phyloP scores from a whole-genome alignment of 2,329 filamentous ascomycete species.

The Neurospora crassa region DNA sequence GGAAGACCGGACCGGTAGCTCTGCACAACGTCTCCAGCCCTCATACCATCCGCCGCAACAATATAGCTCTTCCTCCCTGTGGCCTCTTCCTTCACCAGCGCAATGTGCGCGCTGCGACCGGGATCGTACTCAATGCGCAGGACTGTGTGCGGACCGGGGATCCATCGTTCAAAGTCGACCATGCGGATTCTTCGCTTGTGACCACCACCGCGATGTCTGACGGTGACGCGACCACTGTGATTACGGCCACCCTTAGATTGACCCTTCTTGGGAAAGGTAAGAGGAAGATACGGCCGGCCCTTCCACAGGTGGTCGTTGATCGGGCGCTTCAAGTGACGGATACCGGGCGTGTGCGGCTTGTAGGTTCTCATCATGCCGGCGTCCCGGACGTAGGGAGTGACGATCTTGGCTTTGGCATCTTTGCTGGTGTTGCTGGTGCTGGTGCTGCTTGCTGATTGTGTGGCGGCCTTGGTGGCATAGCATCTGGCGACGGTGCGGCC shows the following conservation, averaged over 20 bases:
- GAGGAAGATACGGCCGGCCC: constrained; percentile 67
- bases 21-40: constrained; percentile 83
- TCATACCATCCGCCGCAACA: constrained; percentile 86
- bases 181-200: constrained; percentile 85
- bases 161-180: constrained; percentile 76
- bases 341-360: constrained; percentile 84
- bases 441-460: background rate
- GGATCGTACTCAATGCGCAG: constrained; percentile 96
- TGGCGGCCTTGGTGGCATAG: constrained; percentile 15
- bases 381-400: constrained; percentile 11
- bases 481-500: constrained; percentile 13
- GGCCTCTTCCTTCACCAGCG: constrained; percentile 65
- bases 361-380: constrained; percentile 64
- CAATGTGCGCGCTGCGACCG: constrained; percentile 85
- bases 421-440: background rate
- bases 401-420: constrained; percentile 18
- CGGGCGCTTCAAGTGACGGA: constrained; percentile 82
- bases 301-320: constrained; percentile 98
- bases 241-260: constrained; percentile 91
- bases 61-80: constrained; percentile 81
- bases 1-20: constrained; percentile 89
- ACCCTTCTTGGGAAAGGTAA: constrained; percentile 89
- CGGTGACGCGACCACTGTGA: constrained; percentile 72
- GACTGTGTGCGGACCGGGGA: constrained; percentile 74
- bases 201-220: constrained; percentile 87